Percentiles rank a stretch among this genome's conserved stretches.
phyloP scores from a whole-genome alignment of 768 basidiomycete genomes.

The Saitozyma sp. region DNA sequence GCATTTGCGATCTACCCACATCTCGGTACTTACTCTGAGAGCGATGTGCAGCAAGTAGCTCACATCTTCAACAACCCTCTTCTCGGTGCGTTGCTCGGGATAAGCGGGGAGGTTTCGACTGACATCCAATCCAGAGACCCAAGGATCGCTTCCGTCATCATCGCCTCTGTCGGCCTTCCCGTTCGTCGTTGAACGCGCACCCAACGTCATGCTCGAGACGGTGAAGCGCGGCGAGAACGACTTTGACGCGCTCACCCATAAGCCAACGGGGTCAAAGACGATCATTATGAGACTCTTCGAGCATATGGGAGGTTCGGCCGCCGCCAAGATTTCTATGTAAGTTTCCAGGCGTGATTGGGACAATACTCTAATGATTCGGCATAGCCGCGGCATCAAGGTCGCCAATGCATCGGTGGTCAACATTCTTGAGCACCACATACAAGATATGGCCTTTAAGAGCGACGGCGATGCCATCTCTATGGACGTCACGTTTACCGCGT shows the following conservation, averaged over 20 bases:
- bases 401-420: conserved; percentile 70
- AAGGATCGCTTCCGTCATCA: conserved; percentile 25
- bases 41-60: conserved; percentile 47
- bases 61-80: conserved; percentile 11
- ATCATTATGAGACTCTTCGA: conserved; percentile 83
- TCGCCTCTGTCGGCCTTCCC: conserved; percentile 31
- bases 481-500: conserved; percentile 73
- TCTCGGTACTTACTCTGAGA: conserved; percentile 29
- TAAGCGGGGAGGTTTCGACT: background rate
- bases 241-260: conserved; percentile 49
- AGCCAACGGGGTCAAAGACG: conserved; percentile 53
- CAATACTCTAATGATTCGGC: background rate
- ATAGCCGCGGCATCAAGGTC: conserved; percentile 56
- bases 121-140: conserved; percentile 55
- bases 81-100: conserved; percentile 1
- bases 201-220: conserved; percentile 85
- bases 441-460: conserved; percentile 27
- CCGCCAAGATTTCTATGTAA: conserved; percentile 60
- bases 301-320: conserved; percentile 82
- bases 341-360: background rate
- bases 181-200: conserved; percentile 63
- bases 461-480: conserved; percentile 47
- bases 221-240: conserved; percentile 89
- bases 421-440: conserved; percentile 71
- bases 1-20: conserved; percentile 89